Percentiles rank a stretch among this genome's conserved stretches.
Evolutionary conservation across 306 rosid genomes (phyloP).

Genomic region (Inga leiocalycina): DNA sequence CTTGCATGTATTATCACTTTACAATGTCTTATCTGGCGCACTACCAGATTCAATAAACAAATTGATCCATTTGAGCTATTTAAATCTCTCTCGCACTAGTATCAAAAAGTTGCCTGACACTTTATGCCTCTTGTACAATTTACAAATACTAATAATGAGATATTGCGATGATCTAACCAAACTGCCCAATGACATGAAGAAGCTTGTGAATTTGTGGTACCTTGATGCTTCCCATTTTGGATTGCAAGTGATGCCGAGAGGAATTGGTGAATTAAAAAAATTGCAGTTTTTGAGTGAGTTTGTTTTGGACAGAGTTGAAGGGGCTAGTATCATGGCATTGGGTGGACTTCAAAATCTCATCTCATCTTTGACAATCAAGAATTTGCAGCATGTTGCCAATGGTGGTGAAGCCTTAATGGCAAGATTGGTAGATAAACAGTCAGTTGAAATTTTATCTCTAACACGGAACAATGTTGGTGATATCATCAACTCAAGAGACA

Average conservation of each 20-base stretch:
- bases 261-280: not conserved
- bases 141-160: not conserved
- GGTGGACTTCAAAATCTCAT: slow-evolving; percentile 2
- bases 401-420: not conserved
- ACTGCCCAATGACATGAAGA: slow-evolving; percentile 7
- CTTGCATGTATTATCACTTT: slow-evolving; percentile 8
- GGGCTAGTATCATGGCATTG: not conserved
- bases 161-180: not conserved
- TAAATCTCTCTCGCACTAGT: slow-evolving; percentile 1
- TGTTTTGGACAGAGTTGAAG: not conserved
- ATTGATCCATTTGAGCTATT: slow-evolving; percentile 20
- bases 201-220: slow-evolving; percentile 15
- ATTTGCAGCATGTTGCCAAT: not conserved
- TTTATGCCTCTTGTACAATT: slow-evolving; percentile 2
- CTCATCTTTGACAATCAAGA: not conserved
- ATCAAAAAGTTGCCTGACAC: not conserved
- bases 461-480: not conserved
- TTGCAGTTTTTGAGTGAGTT: not conserved
- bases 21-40: not conserved
- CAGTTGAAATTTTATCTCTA: not conserved
- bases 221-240: not conserved
- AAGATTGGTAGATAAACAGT: not conserved
- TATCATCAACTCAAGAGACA: not conserved
- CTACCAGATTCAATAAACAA: slow-evolving; percentile 1
- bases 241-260: not conserved